Evolutionary conservation across 768 basidiomycete genomes (phyloP), one percentile per base, ranked within the genome.

Genomic region (Imleria badia): DNA sequence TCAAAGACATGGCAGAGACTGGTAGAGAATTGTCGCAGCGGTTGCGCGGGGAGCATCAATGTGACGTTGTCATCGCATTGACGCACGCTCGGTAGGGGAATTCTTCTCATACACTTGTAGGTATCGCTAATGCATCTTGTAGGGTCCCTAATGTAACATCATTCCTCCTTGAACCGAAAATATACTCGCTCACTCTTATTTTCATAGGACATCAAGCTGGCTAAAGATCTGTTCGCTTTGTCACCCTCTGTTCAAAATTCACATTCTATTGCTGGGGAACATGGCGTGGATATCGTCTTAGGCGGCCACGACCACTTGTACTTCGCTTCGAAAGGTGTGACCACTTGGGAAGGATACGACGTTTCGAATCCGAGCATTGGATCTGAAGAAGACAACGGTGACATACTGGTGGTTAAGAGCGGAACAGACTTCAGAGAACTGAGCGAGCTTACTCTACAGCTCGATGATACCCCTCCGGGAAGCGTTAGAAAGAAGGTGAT

Each of bases 281-380:
- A 96, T 58, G 94, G 94, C 6, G 87, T 86, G 2, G 94, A 95
- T 64, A 71, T 94, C 23, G 70, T 95, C 38, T 79, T 95, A 3
- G 94, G 94, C 5, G 94, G 94, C 3, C 94, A 96, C 62, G 94
- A 96, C 65, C 94, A 96, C 58, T 73, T 88, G 4, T 92, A 91
- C 72, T 92, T 81, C 65, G 78, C 82, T 38, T 82, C 86, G 34
- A 82, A 78, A 60, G 91, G 88, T 11, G 79, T 83, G 15, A 77
- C 74, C 36, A 66, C 73, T 6, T 92, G 89, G 89, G 81, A 88
- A 26, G 79, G 77, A 49, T 86, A 84, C 55, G 81, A 91, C 58
- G 65, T 76, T 19, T 71, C 68, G 4, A 60, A 77, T 40, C 67
- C 74, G 5, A 77, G 81, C 29, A 77, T 87, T 15, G 92, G 89